Evolutionary conservation across 805 yeast genomes (phyloP), one percentile per base, ranked within the genome.

Genomic region (Lipomyces kockii): DNA sequence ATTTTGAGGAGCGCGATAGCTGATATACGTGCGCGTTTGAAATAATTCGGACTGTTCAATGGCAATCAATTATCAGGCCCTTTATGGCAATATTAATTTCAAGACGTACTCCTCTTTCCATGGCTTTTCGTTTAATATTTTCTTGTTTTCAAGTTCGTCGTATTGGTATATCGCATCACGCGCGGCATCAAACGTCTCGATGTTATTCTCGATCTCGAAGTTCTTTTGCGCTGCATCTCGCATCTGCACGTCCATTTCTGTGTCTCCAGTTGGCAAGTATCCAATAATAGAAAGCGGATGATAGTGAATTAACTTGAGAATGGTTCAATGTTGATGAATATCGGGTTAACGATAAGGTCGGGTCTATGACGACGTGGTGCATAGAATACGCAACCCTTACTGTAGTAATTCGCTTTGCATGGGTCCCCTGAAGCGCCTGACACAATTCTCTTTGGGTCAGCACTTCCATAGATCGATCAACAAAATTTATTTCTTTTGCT

Each of bases 1-100:
- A 92, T 92, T 74, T 91, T 91, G 67, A 85, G 77, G 56, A 90
- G 76, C 0, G 97, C 96, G 37, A 90, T 76, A 0, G 91, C 82
- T 1, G 97, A 89, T 0, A 92, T 83, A 68, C 85, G 83, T 6
- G 84, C 88, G 11, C 83, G 83, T 60, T 82, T 83, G 76, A 90
- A 90, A 73, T 86, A 89, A 58, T 84, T 82, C 0, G 87, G 84
- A 72, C 89, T 84, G 12, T 74, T 17, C 49, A 43, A 17, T 8
- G 9, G 49, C 22, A 17, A n/a, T 17, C 49, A 43, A 43, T 43
- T 43, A 43, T 22, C 22, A 43, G 75, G 54, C 57, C n/a, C 27
- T 54, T 54, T 17, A 1, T 7, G 8, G 6, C 71, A 70, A 22
- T 74, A 35, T 27, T 51, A 20, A 22, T 6, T n/a, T 39, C 12